phyloP scores from a whole-genome alignment of 192 early-diverging fungal species.

The Entophlyctis helioformis region DNA sequence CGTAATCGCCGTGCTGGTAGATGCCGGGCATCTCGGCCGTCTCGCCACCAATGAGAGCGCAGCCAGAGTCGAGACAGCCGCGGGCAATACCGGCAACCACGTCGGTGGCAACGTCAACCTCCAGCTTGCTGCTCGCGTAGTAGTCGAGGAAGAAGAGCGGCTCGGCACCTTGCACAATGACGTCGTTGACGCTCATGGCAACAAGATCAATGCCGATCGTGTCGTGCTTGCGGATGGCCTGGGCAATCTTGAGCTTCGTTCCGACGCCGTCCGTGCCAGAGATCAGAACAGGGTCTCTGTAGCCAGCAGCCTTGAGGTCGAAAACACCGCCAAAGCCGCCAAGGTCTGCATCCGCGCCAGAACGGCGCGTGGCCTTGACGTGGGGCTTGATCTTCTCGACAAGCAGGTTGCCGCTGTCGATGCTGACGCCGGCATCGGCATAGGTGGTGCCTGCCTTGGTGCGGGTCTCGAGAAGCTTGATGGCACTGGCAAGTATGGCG shows the following conservation, averaged over 20 bases:
- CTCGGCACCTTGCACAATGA: slow-evolving; percentile 97
- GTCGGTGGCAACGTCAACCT: slow-evolving; percentile 79
- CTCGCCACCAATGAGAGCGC: slow-evolving; percentile 96
- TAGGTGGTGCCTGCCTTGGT: slow-evolving; percentile 66
- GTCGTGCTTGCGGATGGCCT: slow-evolving; percentile 70
- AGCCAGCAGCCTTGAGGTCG: slow-evolving; percentile 89
- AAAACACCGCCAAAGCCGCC: slow-evolving; percentile 98
- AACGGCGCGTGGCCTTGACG: slow-evolving; percentile 82
- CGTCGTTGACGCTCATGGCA: slow-evolving; percentile 99
- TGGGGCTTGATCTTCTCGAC: slow-evolving; percentile 93
- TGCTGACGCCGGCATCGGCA: slow-evolving; percentile 89
- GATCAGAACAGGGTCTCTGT: slow-evolving; percentile 84
- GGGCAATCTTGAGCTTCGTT: slow-evolving; percentile 96
- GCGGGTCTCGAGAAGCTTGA: slow-evolving; percentile 25
- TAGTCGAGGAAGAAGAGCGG: slow-evolving; percentile 99
- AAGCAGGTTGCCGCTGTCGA: slow-evolving; percentile 90
- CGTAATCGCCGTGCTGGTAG: slow-evolving; percentile 75
- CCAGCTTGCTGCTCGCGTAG: slow-evolving; percentile 88
- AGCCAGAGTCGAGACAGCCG: slow-evolving; percentile 82
- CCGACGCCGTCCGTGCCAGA: slow-evolving; percentile 99
- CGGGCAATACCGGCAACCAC: slow-evolving; percentile 88
- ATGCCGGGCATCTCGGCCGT: slow-evolving; percentile 99
- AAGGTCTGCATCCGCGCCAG: slow-evolving; percentile 93
- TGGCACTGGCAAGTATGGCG: slow-evolving; percentile 25
- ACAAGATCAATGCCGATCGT: slow-evolving; percentile 96